phyloP scores from a whole-genome alignment of 2,329 filamentous ascomycete species.

The Pseudofabraea citricarpa region DNA sequence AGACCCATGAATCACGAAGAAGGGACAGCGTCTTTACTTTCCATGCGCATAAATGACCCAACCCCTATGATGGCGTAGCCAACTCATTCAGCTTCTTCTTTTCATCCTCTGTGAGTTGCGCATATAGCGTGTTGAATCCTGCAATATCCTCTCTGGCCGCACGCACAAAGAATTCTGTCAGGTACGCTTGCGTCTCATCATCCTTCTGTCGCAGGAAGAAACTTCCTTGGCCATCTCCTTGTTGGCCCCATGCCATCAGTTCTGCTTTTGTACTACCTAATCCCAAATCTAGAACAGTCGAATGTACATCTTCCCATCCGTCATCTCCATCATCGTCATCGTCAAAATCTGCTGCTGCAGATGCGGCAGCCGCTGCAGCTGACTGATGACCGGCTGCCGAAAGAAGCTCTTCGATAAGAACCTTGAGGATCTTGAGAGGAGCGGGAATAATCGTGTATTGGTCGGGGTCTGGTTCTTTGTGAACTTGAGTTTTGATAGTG shows the following conservation, averaged over 20 bases:
- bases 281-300: constrained; percentile 69
- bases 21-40: not conserved
- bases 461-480: constrained; percentile 62
- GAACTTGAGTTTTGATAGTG: constrained; percentile 15
- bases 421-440: constrained; percentile 91
- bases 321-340: constrained; percentile 70
- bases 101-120: constrained; percentile 32
- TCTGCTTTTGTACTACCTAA: constrained; percentile 65
- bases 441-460: constrained; percentile 84
- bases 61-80: constrained; percentile 13
- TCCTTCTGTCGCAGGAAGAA: constrained; percentile 61
- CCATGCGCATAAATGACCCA: not conserved
- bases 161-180: constrained; percentile 73
- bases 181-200: constrained; percentile 83
- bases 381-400: constrained; percentile 67
- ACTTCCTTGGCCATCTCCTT: constrained; percentile 44
- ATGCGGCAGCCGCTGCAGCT: constrained; percentile 53
- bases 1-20: not conserved
- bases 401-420: constrained; percentile 85
- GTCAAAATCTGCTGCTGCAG: constrained; percentile 50
- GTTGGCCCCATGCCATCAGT: constrained; percentile 66
- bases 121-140: constrained; percentile 32
- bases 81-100: constrained; percentile 41
- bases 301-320: constrained; percentile 82
- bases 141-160: constrained; percentile 28